Base-by-base conservation (phyloP, 805 yeast genomes). In the Pichia kluyveri region DNA sequence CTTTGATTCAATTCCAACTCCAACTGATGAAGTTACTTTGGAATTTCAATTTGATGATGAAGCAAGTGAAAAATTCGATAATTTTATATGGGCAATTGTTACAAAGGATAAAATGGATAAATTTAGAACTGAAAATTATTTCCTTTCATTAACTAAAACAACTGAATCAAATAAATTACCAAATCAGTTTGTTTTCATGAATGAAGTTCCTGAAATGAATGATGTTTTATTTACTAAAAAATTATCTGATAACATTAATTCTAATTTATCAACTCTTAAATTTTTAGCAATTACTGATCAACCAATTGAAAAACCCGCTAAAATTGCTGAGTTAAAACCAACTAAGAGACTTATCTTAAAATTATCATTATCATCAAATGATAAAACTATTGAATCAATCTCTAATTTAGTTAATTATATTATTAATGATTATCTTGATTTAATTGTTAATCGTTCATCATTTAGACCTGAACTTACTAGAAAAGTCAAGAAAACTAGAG, bases 201-300 rank as follows among this genome's bases (percentile, higher is more conserved):
- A 85, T 57, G 99, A 93, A 72, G 79, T 79, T 49, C 74, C 81
- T 52, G 98, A 91, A 63, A 73, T 86, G 69, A 88, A 83, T 55
- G 87, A 80, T 6, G 69, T 77, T 49, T 68, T 86, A 45, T 72
- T 75, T 55, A 73, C 80, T 45, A 68, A 70, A 28, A 76, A 75
- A 51, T 72, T 82, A 46, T 66, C 69, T 30, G 70, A 70, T 32
- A 68, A 78, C 31, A 61, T 80, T 50, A 53, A 58, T 14, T 44
- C 51, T 14, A 52, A 59, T 38, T 70, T 69, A 28, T 59, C 69
- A 7, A 67, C 78, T 51, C 68, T 93, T 59, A 79, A 80, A 60
- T 84, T 64, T 60, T 61, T 93, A 52, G 82, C 95, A 40, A 73
- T 89, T 62, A 87, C 96, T 45, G 99, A 93, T 66, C 83, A 86